Evolutionary conservation across 179 eudicot species (phyloP).

Genomic region (Spergularia azorica): DNA sequence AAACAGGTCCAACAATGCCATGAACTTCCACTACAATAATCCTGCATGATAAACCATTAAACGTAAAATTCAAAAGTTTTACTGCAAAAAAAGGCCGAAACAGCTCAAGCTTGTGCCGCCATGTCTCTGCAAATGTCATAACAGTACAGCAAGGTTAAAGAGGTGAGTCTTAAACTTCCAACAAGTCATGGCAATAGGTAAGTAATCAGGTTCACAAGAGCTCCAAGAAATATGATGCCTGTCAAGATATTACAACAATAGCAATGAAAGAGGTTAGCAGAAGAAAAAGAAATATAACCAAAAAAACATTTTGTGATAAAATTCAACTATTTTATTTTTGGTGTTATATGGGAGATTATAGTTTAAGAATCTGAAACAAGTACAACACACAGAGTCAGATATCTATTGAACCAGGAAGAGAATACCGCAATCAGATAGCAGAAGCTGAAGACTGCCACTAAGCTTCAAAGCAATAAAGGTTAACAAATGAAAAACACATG

Average conservation of each 20-base stretch:
- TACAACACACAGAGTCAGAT: background rate
- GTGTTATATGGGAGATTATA: background rate
- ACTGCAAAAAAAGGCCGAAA: slow-evolving; percentile 18
- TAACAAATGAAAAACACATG: background rate
- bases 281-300: slow-evolving; percentile 21
- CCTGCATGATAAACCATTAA: slow-evolving; percentile 41
- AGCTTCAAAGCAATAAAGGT: slow-evolving; percentile 10
- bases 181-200: slow-evolving; percentile 77
- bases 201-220: slow-evolving; percentile 74
- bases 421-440: slow-evolving; percentile 24
- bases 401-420: slow-evolving; percentile 20
- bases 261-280: slow-evolving; percentile 52
- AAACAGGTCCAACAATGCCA: slow-evolving; percentile 33
- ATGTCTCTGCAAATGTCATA: slow-evolving; percentile 83
- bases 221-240: slow-evolving; percentile 91
- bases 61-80: slow-evolving; percentile 22
- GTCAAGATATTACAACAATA: slow-evolving; percentile 62
- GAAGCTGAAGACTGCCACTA: slow-evolving; percentile 29
- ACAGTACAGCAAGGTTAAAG: slow-evolving; percentile 92
- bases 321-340: background rate
- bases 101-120: slow-evolving; percentile 33
- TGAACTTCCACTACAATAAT: slow-evolving; percentile 34
- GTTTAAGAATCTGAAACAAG: background rate
- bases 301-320: background rate
- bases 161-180: slow-evolving; percentile 97